A percentile compares a stretch with the other conserved stretches of the same genome.
Conservation (phyloP, 257 asterid genomes). For the Anisodus tanguticus region DNA sequence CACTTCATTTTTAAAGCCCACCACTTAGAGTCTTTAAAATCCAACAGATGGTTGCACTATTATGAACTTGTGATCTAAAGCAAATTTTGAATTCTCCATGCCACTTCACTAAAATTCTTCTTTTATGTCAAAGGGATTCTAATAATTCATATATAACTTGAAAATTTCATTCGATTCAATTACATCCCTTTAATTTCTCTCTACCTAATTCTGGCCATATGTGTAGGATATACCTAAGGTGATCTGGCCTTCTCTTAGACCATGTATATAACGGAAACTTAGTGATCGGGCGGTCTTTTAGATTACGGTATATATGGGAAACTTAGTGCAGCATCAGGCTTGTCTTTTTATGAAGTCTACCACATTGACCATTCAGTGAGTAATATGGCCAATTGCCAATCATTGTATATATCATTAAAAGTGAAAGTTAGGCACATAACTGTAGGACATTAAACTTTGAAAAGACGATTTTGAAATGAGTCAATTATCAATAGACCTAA, state of each 20-base stretch:
- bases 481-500: background rate
- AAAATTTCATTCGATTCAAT: background rate
- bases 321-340: no score
- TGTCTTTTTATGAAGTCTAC: background rate
- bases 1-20: no score
- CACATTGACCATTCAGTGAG: background rate
- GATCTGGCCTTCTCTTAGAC: background rate
- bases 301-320: background rate
- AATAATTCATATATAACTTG: background rate
- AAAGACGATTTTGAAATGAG: background rate
- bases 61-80: background rate
- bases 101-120: background rate
- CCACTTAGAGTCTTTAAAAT: no score
- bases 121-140: background rate
- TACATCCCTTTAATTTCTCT: background rate
- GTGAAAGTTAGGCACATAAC: background rate
- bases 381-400: background rate
- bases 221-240: background rate
- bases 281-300: background rate
- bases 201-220: no score
- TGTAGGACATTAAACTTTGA: background rate
- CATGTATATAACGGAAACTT: no score
- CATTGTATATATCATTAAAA: background rate
- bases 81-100: fast-evolving
- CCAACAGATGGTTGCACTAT: background rate